Conservation (phyloP, 192 early-diverging fungal genomes). For the Diversispora eburnea region DNA sequence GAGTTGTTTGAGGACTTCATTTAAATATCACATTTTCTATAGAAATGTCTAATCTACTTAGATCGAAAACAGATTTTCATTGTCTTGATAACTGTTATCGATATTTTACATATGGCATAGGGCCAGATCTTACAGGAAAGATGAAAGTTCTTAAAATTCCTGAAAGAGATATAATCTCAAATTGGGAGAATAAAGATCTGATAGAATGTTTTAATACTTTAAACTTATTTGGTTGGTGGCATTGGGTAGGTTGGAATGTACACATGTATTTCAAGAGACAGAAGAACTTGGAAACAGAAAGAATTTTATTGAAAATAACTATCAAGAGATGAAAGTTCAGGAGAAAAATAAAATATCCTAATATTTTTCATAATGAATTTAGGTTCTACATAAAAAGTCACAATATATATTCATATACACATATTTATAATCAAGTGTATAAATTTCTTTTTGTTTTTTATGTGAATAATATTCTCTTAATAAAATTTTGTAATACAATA, state of each 20-base stretch:
- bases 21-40: not conserved
- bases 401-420: too few species aligned
- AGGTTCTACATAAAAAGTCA: too few species aligned
- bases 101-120: slow-evolving; percentile 5
- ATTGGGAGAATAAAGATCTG: slow-evolving; percentile 3
- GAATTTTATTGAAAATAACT: too few species aligned
- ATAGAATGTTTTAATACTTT: slow-evolving; percentile 16
- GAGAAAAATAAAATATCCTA: too few species aligned
- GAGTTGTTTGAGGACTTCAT: not conserved
- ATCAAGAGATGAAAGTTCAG: too few species aligned
- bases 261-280: too few species aligned
- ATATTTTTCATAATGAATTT: too few species aligned
- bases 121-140: slow-evolving; percentile 3
- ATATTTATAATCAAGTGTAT: too few species aligned
- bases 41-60: not conserved
- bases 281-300: too few species aligned
- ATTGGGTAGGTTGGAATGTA: not conserved
- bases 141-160: not conserved
- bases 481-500: too few species aligned
- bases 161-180: not conserved
- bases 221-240: slow-evolving; percentile 20
- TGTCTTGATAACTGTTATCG: slow-evolving; percentile 9
- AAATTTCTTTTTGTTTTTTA: too few species aligned
- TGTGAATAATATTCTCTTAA: too few species aligned
- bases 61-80: slow-evolving; percentile 2